Base-by-base conservation (phyloP, 306 rosid species). In the Cyamopsis tetragonoloba region DNA sequence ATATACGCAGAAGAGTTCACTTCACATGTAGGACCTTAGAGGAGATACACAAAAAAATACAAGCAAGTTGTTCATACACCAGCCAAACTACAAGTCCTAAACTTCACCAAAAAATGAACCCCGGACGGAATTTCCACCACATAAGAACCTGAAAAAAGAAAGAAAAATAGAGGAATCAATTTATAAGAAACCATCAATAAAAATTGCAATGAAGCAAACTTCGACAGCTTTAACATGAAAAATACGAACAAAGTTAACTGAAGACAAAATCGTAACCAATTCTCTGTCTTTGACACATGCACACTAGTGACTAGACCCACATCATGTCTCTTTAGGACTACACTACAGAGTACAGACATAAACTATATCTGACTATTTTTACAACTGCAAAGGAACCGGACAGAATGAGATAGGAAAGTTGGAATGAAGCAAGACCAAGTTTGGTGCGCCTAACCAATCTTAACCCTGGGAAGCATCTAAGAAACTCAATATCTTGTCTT, bases 211-310 rank as follows among this genome's bases (percentile, higher is more conserved):
- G 43, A 43, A 9, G 38, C 12, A n/a, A 62, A 28, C 18, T 64
- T 26, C 23, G 35, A 35, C 41, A 62, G n/a, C 62, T 23, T 24
- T 15, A 22, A 67, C 17, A 43, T 20, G 43, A 59, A 48, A 22
- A 22, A 67, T 23, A 43, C 27, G 43, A 59, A 48, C 8, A 68
- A 3, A 1, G 10, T 34, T 38, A 68, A 44, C 8, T 12, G 18
- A 17, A 74, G 24, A 72, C 71, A 66, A 49, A 55, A 39, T 15
- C n/a, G 58, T 43, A 74, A 72, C 55, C 75, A 22, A 49, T 35
- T 7, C 58, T 38, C 58, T 38, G 39, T 48, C 38, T 56, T 71
- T 58, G 11, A 57, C 55, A 47, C 62, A 43, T 41, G 12, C 56
- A 24, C 42, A 49, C n/a, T n/a, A n/a, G n/a, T n/a, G n/a, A n/a